Evolutionary conservation across 2,329 filamentous ascomycete species (phyloP), one percentile per base, ranked within the genome.

Genomic region (Alternaria incomplexa): DNA sequence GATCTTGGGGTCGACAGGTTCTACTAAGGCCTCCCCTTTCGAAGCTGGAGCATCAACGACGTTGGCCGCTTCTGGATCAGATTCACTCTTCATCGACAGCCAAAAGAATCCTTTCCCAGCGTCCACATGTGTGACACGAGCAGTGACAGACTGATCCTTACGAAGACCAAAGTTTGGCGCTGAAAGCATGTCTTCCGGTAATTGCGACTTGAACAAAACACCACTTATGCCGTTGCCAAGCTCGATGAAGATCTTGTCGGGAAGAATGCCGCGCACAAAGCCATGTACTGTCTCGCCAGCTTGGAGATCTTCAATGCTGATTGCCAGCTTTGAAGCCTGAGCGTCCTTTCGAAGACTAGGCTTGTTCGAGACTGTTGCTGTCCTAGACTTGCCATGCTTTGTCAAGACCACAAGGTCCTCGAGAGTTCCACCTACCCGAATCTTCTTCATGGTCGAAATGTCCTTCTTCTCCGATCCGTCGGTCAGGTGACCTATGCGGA

Each of bases 401-500:
- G 93, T 89, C n/a, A 99, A 82, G 13, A 98, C 88, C 40, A 96
- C 84, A n/a, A 99, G 83, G 56, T 96, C 90, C 17, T 89, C 87
- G 48, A 99, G 82, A 25, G 88, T 91, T 81, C 97, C 93, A 3
- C 94, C 95, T 52, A 96, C 91, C 56, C 91, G 86, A 56, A 98
- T 90, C 69, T 91, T 92, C 78, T 93, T 93, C 73, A 96, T 83
- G 1, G 91, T 88, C 20, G 91, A 90, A 64, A 88, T 85, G 67
- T 90, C 92, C 82, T 96, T 97, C 68, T 91, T 89, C 25, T 85
- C 82, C 1, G 93, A 93, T 55, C 93, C 93, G 81, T 99, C 96
- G 2, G 91, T 90, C 26, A 98, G 86, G 63, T 99, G 96, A 32
- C 89, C 88, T 54, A 92, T 82, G 17, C 90, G 88, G 32, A 99